Evolutionary conservation across 352 stramenopile genomes (phyloP), one percentile per base, ranked within the genome.

Genomic region (Salisapilia sapeloensis): DNA sequence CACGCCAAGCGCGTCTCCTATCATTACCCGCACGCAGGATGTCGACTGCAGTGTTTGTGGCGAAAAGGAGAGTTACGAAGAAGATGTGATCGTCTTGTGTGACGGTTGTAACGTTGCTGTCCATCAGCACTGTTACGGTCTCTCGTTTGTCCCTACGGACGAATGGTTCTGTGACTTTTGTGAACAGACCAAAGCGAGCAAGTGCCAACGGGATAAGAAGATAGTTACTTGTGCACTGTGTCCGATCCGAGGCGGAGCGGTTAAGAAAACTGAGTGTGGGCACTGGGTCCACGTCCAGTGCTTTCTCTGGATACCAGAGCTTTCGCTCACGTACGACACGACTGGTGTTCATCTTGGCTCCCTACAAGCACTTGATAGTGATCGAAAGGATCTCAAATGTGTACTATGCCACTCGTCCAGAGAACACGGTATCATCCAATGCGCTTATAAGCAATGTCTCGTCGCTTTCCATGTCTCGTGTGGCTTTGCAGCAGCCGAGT

Each of bases 41-140:
- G 48, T 52, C 1, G 42, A 46, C 20, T 95, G 82, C 41, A 55
- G 69, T 0, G 46, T 95, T 34, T 95, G 82, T 44, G 51, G 57
- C 4, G 70, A 90, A 23, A 54, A 57, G 21, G 72, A 93, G 33
- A 81, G 66, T 3, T 82, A 66, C 33, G 77, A 90, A n/a, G 69
- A 86, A 24, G 83, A 95, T 37, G 63, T 61, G 25, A 93, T 95
- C 32, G 56, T 95, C 3, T 92, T 89, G 44, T 95, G 82, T 32
- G 82, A 92, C 30, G 75, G 75, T 4, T 95, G 82, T 33, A 57
- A 92, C 40, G 51, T 86, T 13, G 56, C 64, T 3, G 74, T 93
- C 2, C 82, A 95, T 49, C 80, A 95, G 45, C 78, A 76, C 38
- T 95, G 82, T 52, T 95, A 94, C 33, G 77, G 74, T 4, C 62